phyloP scores from a whole-genome alignment of 768 basidiomycete species.

The Russula emetica region DNA sequence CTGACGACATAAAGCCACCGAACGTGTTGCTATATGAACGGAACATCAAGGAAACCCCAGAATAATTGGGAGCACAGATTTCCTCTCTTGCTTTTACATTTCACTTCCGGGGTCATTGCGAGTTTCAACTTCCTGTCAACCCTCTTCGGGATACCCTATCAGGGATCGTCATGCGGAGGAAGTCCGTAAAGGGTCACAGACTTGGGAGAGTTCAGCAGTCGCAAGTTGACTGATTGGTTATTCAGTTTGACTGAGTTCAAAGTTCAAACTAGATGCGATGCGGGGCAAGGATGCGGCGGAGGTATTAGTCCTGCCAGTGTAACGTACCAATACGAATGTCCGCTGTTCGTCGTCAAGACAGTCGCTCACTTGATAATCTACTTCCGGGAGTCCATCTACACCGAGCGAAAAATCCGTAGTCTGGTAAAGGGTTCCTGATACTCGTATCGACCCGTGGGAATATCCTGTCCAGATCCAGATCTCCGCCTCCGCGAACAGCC shows the following conservation, averaged over 20 bases:
- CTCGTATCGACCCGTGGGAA: background rate
- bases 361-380: background rate
- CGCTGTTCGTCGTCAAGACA: background rate
- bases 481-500: conserved; percentile 47
- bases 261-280: background rate
- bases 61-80: conserved; percentile 85
- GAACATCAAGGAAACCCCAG: conserved; percentile 60
- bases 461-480: too few relatives aligned
- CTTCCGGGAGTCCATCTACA: background rate
- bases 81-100: conserved; percentile 84
- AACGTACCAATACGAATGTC: background rate
- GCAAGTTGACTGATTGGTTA: conserved; percentile 36
- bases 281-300: too few relatives aligned
- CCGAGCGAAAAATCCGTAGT: background rate
- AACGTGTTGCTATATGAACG: conserved; percentile 55
- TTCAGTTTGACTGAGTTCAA: background rate
- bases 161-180: conserved; percentile 53
- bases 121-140: too few relatives aligned
- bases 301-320: background rate
- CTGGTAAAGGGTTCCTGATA: background rate
- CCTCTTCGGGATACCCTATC: conserved; percentile 35
- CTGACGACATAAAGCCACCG: conserved; percentile 69
- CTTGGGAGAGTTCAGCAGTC: conserved; percentile 61
- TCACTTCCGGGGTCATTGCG: conserved; percentile 63
- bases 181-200: conserved; percentile 49